phyloP scores from a whole-genome alignment of 805 yeast genomes.

The Jamesozyma jinghongensis region DNA sequence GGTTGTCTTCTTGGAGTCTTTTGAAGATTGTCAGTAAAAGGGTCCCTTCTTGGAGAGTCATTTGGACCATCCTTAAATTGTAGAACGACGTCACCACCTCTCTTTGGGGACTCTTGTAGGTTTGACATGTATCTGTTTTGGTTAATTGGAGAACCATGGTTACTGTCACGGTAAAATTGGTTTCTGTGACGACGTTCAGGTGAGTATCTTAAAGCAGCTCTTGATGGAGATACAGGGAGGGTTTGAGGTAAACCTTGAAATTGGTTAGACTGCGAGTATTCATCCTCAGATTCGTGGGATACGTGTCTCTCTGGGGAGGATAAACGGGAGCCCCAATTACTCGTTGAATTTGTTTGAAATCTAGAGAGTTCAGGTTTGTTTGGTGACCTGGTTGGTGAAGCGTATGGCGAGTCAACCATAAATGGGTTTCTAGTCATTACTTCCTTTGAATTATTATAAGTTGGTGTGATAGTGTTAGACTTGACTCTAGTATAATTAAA shows the following conservation, averaged over 20 bases:
- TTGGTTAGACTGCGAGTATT: slow-evolving; percentile 19
- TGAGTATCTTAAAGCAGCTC: slow-evolving; percentile 32
- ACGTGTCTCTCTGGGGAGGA: background rate
- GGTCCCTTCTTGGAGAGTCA: background rate
- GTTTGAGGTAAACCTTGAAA: slow-evolving; percentile 30
- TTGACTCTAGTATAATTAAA: too few species aligned
- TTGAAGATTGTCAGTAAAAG: slow-evolving; percentile 7
- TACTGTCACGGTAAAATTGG: slow-evolving; percentile 26
- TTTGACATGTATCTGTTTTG: slow-evolving; percentile 58
- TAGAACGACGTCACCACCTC: slow-evolving; percentile 43
- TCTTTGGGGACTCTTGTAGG: slow-evolving; percentile 60
- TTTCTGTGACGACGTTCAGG: slow-evolving; percentile 32
- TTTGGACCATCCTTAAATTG: slow-evolving; percentile 32
- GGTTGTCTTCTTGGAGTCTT: slow-evolving; percentile 7
- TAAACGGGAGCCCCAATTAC: slow-evolving; percentile 4
- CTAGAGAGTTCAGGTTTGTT: slow-evolving; percentile 21
- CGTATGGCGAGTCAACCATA: slow-evolving; percentile 25
- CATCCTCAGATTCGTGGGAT: background rate
- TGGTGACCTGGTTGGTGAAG: slow-evolving; percentile 23
- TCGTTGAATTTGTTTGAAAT: slow-evolving; percentile 22
- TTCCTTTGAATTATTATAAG: too few species aligned
- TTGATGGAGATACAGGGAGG: slow-evolving; percentile 34
- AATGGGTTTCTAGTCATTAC: slow-evolving; percentile 29
- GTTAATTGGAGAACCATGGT: slow-evolving; percentile 33
- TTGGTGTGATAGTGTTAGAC: too few species aligned